These are phyloP conservation scores for Dothistroma septosporum DNA, from an alignment of 2,329 filamentous ascomycete species.

Conservation along the genomic window DNA sequence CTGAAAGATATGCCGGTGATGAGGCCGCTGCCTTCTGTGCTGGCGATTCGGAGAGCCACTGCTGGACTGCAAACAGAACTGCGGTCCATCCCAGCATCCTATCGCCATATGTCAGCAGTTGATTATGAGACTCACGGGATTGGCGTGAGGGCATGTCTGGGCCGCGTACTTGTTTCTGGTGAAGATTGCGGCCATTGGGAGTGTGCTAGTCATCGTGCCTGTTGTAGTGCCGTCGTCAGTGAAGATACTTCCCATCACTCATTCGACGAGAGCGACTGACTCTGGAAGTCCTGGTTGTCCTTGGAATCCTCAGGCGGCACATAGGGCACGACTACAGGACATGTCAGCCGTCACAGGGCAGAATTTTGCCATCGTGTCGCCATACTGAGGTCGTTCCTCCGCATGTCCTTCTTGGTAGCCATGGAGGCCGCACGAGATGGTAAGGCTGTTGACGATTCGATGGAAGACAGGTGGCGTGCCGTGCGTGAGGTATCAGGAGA, in stretches of 20 bases:
- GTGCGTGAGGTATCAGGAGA: neutral
- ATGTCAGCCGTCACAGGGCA: neutral
- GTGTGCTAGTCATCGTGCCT: constrained; percentile 67
- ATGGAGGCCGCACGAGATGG: constrained; percentile 40
- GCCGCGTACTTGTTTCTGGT: constrained; percentile 78
- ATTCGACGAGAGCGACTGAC: constrained; percentile 34
- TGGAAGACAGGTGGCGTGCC: neutral
- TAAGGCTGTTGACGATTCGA: neutral
- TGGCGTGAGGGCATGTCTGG: neutral
- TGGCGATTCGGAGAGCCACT: constrained; percentile 71
- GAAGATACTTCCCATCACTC: neutral
- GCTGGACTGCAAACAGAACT: constrained; percentile 69
- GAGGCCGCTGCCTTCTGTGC: constrained; percentile 59
- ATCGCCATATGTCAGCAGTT: constrained; percentile 6
- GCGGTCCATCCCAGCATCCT: constrained; percentile 67
- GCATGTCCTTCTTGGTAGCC: constrained; percentile 72
- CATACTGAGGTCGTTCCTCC: constrained; percentile 67
- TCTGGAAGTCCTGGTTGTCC: constrained; percentile 63
- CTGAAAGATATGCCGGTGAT: constrained; percentile 70
- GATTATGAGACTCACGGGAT: neutral
- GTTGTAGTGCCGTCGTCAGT: neutral
- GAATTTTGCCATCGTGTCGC: constrained; percentile 11
- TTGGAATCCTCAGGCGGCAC: constrained; percentile 67
- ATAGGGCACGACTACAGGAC: constrained; percentile 75
- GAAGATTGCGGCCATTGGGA: constrained; percentile 96